Conservation (phyloP, 176 grass and related monocot genomes). For the Zizania latifolia region DNA sequence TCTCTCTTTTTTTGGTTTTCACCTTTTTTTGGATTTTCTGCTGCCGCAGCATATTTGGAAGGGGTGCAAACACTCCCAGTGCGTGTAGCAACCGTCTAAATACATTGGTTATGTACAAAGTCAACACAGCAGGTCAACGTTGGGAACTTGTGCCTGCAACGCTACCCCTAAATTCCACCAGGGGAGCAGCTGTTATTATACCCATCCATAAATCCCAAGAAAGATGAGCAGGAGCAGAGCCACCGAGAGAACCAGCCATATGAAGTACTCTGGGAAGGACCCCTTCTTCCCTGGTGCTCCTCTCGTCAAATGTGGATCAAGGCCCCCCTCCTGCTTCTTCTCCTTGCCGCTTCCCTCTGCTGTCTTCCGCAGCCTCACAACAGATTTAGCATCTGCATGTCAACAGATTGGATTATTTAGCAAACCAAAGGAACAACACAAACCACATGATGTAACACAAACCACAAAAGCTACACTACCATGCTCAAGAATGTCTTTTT, state of each 20-base stretch:
- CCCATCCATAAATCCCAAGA: slow-evolving; percentile 37
- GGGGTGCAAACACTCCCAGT: slow-evolving; percentile 7
- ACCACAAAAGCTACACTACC: slow-evolving; percentile 43
- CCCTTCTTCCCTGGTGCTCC: slow-evolving; percentile 17
- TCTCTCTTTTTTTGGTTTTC: background rate
- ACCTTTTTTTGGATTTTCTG: slow-evolving; percentile 12
- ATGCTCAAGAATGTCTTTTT: slow-evolving; percentile 36
- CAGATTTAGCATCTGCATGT: slow-evolving; percentile 39
- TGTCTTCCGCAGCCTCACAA: slow-evolving; percentile 33
- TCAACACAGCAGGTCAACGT: background rate
- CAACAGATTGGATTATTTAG: background rate
- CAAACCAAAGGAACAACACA: background rate
- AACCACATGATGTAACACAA: background rate
- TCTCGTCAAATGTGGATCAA: background rate
- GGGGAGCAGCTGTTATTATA: background rate
- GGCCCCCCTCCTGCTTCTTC: slow-evolving; percentile 21
- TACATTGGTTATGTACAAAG: slow-evolving; percentile 28
- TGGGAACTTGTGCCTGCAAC: background rate
- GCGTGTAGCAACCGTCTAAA: background rate
- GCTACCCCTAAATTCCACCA: background rate
- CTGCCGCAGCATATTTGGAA: background rate
- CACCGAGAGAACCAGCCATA: slow-evolving; percentile 45
- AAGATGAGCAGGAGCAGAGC: slow-evolving; percentile 37
- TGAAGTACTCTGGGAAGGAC: slow-evolving; percentile 7
- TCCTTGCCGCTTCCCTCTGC: slow-evolving; percentile 21